phyloP scores from a whole-genome alignment of 352 stramenopile species.

The Saprolegnia diclina region DNA sequence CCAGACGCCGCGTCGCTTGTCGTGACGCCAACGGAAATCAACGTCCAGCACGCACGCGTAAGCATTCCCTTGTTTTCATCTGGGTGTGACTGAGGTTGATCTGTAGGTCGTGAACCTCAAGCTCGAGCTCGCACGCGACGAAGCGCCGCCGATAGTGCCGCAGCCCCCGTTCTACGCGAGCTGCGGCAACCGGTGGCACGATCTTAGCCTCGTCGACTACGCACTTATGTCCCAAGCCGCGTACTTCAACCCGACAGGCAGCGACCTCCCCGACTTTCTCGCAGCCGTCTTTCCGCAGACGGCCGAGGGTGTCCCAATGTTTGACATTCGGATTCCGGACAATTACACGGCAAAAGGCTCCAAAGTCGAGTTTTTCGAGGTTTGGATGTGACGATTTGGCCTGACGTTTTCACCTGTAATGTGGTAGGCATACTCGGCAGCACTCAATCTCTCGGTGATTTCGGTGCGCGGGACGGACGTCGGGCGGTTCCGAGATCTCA shows the following conservation, averaged over 20 bases:
- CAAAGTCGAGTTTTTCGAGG: conserved; percentile 81
- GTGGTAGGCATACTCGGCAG: conserved; percentile 48
- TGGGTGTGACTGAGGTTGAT: neutral
- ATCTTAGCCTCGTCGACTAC: conserved; percentile 72
- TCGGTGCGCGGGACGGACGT: conserved; percentile 86
- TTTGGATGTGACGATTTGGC: neutral
- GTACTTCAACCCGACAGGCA: conserved; percentile 85
- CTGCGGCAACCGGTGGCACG: conserved; percentile 69
- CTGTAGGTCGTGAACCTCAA: conserved; percentile 74
- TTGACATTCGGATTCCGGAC: conserved; percentile 55
- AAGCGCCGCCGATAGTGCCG: conserved; percentile 35
- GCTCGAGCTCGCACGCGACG: conserved; percentile 53
- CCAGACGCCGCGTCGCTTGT: conserved; percentile 64
- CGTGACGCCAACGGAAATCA: conserved; percentile 50
- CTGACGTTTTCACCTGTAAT: neutral
- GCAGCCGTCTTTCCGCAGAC: conserved; percentile 53
- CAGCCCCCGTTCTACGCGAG: conserved; percentile 62
- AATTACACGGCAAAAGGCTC: conserved; percentile 78
- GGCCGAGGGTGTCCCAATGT: conserved; percentile 30
- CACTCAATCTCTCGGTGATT: conserved; percentile 80
- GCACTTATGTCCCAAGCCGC: conserved; percentile 79
- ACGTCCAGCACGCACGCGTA: conserved; percentile 69
- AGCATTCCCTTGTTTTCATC: neutral
- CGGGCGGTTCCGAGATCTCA: conserved; percentile 85
- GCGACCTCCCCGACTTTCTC: conserved; percentile 61